Conservation (phyloP, 2,329 filamentous ascomycete genomes). For the Sporothrix pseudoabietina region DNA sequence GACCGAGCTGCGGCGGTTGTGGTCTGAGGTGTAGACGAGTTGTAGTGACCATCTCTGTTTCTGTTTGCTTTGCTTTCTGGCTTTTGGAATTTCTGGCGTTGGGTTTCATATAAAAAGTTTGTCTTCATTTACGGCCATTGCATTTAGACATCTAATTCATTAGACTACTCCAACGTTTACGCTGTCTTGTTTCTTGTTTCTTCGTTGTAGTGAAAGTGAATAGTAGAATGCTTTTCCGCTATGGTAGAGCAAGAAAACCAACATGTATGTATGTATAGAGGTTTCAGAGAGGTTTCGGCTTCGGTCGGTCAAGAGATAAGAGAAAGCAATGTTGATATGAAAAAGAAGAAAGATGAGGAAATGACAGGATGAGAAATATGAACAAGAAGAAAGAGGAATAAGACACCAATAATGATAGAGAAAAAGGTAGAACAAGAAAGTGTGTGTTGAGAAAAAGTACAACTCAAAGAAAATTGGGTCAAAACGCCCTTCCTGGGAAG, state of each 20-base stretch:
- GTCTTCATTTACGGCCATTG: background rate
- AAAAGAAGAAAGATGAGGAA: background rate
- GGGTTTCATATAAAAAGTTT: background rate
- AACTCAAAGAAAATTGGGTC: background rate
- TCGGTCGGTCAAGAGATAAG: background rate
- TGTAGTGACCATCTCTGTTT: conserved; percentile 26
- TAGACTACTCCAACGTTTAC: background rate
- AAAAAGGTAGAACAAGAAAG: background rate
- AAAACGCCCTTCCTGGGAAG: conserved; percentile 13
- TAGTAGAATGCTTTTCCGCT: conserved; percentile 13
- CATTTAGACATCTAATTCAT: background rate
- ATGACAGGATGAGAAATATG: background rate
- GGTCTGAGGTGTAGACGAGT: conserved; percentile 45
- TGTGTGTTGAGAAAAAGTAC: background rate
- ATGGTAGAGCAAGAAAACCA: background rate
- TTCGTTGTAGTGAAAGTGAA: background rate
- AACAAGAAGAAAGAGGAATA: background rate
- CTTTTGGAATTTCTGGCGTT: background rate
- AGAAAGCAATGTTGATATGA: background rate
- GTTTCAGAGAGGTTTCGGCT: background rate
- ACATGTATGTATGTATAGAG: background rate
- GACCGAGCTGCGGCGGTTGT: conserved; percentile 65
- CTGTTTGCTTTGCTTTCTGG: background rate
- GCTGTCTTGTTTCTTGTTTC: background rate
- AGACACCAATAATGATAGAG: conserved; percentile 19